Percentiles rank a stretch among this genome's conserved stretches.
These are phyloP conservation scores for Eudorina sp. DNA, from an alignment of 139 green algal species.

Conservation along the genomic window DNA sequence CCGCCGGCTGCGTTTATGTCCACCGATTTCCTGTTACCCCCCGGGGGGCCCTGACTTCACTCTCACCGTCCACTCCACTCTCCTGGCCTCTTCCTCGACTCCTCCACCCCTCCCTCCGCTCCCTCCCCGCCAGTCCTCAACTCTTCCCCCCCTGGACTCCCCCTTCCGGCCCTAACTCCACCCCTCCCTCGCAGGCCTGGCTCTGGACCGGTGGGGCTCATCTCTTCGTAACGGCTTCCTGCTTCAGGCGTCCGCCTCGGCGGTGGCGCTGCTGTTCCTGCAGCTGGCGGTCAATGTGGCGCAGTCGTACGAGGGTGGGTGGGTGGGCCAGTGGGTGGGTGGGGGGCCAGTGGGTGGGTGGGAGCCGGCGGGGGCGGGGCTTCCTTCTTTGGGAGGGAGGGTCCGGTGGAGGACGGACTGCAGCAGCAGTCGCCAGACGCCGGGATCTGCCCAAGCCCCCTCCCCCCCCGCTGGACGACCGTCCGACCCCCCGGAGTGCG, in stretches of 20 bases:
- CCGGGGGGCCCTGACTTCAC: too few relatives aligned
- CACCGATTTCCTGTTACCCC: too few relatives aligned
- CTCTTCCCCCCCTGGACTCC: too few relatives aligned
- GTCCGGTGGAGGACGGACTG: not conserved
- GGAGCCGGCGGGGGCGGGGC: not conserved
- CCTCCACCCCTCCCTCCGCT: too few relatives aligned
- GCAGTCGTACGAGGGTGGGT: slow-evolving; percentile 52
- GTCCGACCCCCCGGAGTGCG: not conserved
- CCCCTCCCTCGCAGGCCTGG: slow-evolving; percentile 55
- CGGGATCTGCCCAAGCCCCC: not conserved
- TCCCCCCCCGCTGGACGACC: not conserved
- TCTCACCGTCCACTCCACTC: too few relatives aligned
- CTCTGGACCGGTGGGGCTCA: slow-evolving; percentile 80
- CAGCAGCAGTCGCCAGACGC: not conserved
- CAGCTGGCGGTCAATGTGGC: slow-evolving; percentile 63
- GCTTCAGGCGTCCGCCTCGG: not conserved
- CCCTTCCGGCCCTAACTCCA: too few relatives aligned
- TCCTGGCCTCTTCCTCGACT: too few relatives aligned
- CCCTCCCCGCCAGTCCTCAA: too few relatives aligned
- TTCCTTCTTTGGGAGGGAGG: not conserved
- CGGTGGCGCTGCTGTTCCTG: slow-evolving; percentile 52
- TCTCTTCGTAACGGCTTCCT: slow-evolving; percentile 63
- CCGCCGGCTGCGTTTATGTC: too few relatives aligned
- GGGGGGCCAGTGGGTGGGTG: not conserved
- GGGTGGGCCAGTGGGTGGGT: too few relatives aligned